Evolutionary conservation across 345 rosid genomes (phyloP).

Genomic region (Pugionium dolabratum): DNA sequence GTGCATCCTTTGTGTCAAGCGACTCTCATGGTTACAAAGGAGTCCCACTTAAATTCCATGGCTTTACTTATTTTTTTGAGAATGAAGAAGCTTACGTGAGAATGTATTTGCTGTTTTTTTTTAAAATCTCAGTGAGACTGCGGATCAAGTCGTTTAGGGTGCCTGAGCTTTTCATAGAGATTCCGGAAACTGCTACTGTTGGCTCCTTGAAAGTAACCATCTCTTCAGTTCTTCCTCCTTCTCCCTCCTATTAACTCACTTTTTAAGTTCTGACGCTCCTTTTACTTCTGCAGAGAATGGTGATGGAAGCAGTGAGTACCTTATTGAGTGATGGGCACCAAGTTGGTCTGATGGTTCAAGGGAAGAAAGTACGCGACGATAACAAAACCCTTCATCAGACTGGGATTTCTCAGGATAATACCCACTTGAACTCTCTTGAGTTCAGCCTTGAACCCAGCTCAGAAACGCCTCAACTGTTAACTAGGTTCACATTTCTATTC

Average conservation of each 20-base stretch:
- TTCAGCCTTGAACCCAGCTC: slow-evolving; percentile 85
- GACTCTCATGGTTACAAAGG: slow-evolving; percentile 34
- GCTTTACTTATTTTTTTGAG: not conserved
- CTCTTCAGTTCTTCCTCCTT: not conserved
- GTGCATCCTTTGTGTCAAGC: slow-evolving; percentile 40
- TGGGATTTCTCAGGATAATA: slow-evolving; percentile 68
- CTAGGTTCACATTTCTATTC: slow-evolving; percentile 48
- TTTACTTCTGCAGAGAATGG: slow-evolving; percentile 63
- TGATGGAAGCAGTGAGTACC: slow-evolving; percentile 82
- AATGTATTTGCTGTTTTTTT: slow-evolving; percentile 2
- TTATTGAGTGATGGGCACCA: slow-evolving; percentile 77
- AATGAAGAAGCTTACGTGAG: not conserved
- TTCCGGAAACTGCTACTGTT: slow-evolving; percentile 87
- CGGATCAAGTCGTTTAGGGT: slow-evolving; percentile 93
- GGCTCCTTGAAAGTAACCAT: slow-evolving; percentile 79
- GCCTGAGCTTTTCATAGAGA: slow-evolving; percentile 85
- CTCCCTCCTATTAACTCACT: not conserved
- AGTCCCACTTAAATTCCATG: not conserved
- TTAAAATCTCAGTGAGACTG: slow-evolving; percentile 67
- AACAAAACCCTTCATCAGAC: slow-evolving; percentile 79
- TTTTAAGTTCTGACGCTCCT: not conserved
- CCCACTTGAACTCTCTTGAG: slow-evolving; percentile 62
- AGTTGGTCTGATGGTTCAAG: slow-evolving; percentile 78
- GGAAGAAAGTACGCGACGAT: slow-evolving; percentile 91
- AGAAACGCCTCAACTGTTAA: slow-evolving; percentile 52